Percentiles rank a stretch among this genome's conserved stretches.
phyloP scores from a whole-genome alignment of 306 rosid species.

The Quillaja saponaria region DNA sequence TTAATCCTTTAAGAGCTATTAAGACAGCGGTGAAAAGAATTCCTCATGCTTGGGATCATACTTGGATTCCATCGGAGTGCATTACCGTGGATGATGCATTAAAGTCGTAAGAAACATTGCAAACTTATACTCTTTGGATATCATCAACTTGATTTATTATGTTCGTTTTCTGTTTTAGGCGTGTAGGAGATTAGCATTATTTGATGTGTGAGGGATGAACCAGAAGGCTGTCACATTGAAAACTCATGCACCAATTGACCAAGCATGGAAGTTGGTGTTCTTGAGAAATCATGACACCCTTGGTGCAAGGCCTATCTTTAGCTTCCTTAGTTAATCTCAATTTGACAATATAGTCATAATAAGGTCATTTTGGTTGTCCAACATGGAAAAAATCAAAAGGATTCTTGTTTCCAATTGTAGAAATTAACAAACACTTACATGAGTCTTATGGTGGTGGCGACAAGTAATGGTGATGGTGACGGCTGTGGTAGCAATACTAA shows the following conservation, averaged over 20 bases:
- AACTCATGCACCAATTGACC: neutral
- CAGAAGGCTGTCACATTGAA: neutral
- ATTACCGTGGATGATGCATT: conserved; percentile 64
- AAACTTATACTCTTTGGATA: neutral
- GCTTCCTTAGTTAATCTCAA: too few species aligned
- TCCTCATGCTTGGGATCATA: conserved; percentile 57
- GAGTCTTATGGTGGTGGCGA: neutral
- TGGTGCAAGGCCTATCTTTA: conserved; percentile 13
- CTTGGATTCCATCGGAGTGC: conserved; percentile 78
- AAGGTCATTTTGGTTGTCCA: neutral
- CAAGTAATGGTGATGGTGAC: neutral
- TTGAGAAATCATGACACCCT: neutral
- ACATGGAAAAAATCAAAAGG: neutral
- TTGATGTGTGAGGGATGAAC: neutral
- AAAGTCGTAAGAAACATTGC: conserved; percentile 52
- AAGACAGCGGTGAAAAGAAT: conserved; percentile 64
- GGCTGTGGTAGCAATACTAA: neutral
- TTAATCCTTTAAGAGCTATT: conserved; percentile 73
- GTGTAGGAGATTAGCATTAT: neutral
- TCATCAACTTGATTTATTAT: conserved; percentile 8
- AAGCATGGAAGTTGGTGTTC: neutral
- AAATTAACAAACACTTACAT: neutral
- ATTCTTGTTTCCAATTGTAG: neutral
- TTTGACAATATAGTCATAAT: too few species aligned
- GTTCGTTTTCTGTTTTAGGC: conserved; percentile 3